Evolutionary conservation across 2,329 filamentous ascomycete genomes (phyloP).

Genomic region (Diaporthe nobilis): DNA sequence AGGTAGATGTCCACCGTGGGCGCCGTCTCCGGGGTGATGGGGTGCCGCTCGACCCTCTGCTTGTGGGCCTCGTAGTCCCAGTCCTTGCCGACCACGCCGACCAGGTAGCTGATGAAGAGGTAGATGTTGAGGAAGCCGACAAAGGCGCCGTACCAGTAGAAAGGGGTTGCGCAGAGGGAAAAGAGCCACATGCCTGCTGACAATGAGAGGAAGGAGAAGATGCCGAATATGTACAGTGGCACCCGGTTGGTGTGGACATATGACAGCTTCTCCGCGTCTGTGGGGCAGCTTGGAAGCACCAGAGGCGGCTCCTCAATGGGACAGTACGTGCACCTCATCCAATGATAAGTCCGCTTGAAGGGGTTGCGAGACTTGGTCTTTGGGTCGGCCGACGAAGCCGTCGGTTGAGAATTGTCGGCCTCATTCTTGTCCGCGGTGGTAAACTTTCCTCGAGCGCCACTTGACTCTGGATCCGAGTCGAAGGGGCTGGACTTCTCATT

Average conservation of each 20-base stretch:
- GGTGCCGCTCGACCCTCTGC: constrained; percentile 49
- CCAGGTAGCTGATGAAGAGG: constrained; percentile 57
- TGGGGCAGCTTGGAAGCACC: constrained; percentile 54
- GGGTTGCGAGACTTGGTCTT: constrained; percentile 43
- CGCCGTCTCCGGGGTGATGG: constrained; percentile 51
- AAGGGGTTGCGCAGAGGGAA: constrained; percentile 52
- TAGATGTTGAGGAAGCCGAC: constrained; percentile 57
- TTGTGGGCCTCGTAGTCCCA: constrained; percentile 55
- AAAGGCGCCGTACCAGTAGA: constrained; percentile 56
- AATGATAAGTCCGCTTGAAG: constrained; percentile 46
- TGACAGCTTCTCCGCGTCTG: constrained; percentile 55
- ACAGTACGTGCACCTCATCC: constrained; percentile 52
- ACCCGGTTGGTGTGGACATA: constrained; percentile 57
- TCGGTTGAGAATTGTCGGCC: constrained; percentile 27
- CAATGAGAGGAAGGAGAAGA: constrained; percentile 57
- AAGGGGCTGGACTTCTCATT: constrained; percentile 44
- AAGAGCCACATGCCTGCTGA: constrained; percentile 60
- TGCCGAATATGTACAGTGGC: constrained; percentile 56
- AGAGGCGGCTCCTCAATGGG: constrained; percentile 51
- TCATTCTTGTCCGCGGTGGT: constrained; percentile 36
- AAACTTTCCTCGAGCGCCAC: constrained; percentile 23
- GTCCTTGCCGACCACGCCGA: constrained; percentile 55
- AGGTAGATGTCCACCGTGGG: constrained; percentile 58
- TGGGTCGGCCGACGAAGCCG: not conserved
- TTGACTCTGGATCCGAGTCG: constrained; percentile 42